Conservation (phyloP, 2,329 filamentous ascomycete species). For the Cladosporium sp. region DNA sequence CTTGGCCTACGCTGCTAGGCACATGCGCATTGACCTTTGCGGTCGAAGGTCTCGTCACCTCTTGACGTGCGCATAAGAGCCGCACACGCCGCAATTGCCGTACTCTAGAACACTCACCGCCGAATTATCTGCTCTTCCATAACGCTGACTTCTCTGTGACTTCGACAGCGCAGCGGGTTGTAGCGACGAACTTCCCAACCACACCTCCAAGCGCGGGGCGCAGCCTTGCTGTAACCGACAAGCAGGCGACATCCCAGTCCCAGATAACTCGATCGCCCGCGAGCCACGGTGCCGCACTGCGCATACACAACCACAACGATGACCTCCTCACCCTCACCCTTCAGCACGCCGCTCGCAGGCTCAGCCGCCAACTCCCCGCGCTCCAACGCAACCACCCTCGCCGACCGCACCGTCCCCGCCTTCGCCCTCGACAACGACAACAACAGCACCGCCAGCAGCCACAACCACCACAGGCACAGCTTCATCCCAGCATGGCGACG, state of each 20-base stretch:
- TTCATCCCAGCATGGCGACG: constrained; percentile 29
- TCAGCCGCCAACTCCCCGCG: constrained; percentile 13
- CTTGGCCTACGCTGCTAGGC: not conserved
- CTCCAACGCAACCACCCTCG: constrained; percentile 15
- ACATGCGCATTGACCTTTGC: not conserved
- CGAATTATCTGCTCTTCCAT: not conserved
- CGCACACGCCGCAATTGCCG: no score
- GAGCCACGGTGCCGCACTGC: not conserved
- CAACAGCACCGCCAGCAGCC: constrained; percentile 5
- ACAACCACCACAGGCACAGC: constrained; percentile 9
- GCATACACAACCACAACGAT: constrained; percentile 6
- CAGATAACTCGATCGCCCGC: not conserved
- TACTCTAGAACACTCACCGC: no score
- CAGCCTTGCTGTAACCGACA: not conserved
- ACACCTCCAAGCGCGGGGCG: no score
- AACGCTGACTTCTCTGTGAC: not conserved
- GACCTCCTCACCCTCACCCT: constrained; percentile 19
- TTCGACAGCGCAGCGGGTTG: no score
- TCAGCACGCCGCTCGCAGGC: constrained; percentile 9
- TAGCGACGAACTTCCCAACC: no score
- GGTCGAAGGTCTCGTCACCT: not conserved
- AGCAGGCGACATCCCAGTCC: not conserved
- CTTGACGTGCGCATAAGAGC: not conserved
- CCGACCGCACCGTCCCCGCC: constrained; percentile 23
- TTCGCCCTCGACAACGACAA: constrained; percentile 17